Evolutionary conservation across 2,329 filamentous ascomycete species (phyloP).

Genomic region (Scedosporium dehoogii): DNA sequence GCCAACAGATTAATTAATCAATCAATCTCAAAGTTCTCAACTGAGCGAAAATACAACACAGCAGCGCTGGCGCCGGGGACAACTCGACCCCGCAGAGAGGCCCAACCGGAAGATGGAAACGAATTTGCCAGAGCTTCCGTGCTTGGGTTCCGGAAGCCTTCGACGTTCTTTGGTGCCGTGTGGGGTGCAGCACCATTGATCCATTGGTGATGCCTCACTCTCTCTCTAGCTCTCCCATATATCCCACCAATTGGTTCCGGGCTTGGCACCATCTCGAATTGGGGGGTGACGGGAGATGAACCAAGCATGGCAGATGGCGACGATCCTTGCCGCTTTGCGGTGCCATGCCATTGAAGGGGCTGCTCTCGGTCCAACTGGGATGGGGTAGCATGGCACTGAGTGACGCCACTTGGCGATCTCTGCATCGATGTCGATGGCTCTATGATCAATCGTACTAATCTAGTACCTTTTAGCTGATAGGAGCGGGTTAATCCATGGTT

Average conservation of each 20-base stretch:
- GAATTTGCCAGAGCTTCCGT: neutral
- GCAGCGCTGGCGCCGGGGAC: neutral
- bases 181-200: neutral
- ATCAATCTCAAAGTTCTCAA: neutral
- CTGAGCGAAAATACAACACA: neutral
- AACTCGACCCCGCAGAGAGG: neutral
- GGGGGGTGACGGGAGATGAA: neutral
- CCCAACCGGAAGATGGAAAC: neutral
- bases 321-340: neutral
- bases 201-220: neutral
- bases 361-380: neutral
- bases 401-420: neutral
- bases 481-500: too few species aligned
- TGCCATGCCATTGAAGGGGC: neutral
- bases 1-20: constrained; percentile 3
- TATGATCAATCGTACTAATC: too few species aligned
- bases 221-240: neutral
- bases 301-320: neutral
- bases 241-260: neutral
- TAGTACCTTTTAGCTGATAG: too few species aligned
- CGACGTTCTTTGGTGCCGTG: neutral
- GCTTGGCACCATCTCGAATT: neutral
- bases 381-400: neutral
- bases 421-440: neutral
- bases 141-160: neutral